phyloP scores from a whole-genome alignment of 257 asterid genomes.

The Orobanche coerulescens region DNA sequence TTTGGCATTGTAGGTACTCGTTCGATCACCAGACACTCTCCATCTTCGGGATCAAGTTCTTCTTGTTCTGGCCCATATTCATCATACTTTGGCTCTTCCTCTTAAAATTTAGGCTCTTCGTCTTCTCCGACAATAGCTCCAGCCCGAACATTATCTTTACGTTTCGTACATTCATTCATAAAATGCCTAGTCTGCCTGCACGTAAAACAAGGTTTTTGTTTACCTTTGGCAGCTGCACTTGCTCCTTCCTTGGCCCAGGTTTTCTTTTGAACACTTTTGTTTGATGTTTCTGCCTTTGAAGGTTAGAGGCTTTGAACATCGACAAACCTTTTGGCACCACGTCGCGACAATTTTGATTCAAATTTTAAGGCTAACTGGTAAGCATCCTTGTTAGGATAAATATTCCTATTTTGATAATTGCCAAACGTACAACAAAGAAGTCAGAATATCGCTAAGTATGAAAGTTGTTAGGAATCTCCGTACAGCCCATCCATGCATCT shows the following conservation, averaged over 20 bases:
- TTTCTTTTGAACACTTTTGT: no score
- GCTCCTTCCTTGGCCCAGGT: no score
- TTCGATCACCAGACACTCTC: constrained; percentile 1
- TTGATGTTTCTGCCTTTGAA: no score
- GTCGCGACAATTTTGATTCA: neutral
- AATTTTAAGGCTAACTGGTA: neutral
- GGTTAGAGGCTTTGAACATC: constrained; percentile 2
- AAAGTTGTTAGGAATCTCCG: no score
- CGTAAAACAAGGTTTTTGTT: neutral
- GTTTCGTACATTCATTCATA: neutral
- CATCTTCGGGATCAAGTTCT: constrained; percentile 1
- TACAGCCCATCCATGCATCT: no score
- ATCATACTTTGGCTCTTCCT: neutral
- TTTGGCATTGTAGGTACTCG: neutral
- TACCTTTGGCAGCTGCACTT: no score
- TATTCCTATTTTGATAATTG: no score
- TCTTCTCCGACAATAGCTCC: neutral
- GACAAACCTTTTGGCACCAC: neutral
- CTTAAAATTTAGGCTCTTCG: neutral
- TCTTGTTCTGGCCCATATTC: neutral
- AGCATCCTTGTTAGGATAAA: no score
- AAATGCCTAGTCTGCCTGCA: neutral
- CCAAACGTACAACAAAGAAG: no score
- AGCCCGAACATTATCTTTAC: neutral
- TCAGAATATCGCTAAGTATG: no score